Base-by-base conservation (phyloP, 2,329 filamentous ascomycete species). In the Chalara sp. region DNA sequence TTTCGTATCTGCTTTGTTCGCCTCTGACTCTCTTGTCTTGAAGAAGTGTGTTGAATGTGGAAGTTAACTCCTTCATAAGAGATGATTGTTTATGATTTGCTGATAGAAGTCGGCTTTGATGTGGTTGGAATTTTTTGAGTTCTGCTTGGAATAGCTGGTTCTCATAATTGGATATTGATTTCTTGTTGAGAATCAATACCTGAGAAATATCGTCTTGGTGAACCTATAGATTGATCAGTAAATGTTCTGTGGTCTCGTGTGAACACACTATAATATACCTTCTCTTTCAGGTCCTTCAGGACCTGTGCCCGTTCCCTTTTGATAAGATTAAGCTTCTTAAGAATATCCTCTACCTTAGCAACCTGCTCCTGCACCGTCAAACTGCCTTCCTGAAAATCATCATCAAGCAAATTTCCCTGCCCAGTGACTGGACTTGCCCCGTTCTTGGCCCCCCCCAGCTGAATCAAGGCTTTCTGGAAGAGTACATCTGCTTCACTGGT, bases 201-300 rank as follows among this genome's bases (percentile, higher is more conserved):
- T 96, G 93, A 5, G 91, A 96, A 56, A 99, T 99, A 63, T 99
- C 95, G 64, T 99, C 95, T 58, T 87, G 89, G 70, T 95, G 92
- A 48, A 92, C 86, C 92, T 96, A 48, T 7, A 46, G 8, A 5
- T 46, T 43, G 13, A 45, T 62, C 33, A 58, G 54, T 49, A 28
- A 46, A 41, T n/a, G 31, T 47, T 29, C 32, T 32, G 37, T 29
- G 30, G 21, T 21, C 21, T 21, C 21, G 3, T 21, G 7, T 13
- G 8, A 40, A 37, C 7, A 5, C 31, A 42, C 8, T 30, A 28
- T 3, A 44, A 39, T 76, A 61, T 68, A 95, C 93, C 84, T 95
- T 97, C 58, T 97, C 91, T 68, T 99, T 99, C 60, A 99, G 75
- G 69, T 99, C 93, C 68, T 96, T 97, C 57, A 99, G 71, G 40